phyloP scores from a whole-genome alignment of 306 rosid species.

The Pterocarpus santalinus region DNA sequence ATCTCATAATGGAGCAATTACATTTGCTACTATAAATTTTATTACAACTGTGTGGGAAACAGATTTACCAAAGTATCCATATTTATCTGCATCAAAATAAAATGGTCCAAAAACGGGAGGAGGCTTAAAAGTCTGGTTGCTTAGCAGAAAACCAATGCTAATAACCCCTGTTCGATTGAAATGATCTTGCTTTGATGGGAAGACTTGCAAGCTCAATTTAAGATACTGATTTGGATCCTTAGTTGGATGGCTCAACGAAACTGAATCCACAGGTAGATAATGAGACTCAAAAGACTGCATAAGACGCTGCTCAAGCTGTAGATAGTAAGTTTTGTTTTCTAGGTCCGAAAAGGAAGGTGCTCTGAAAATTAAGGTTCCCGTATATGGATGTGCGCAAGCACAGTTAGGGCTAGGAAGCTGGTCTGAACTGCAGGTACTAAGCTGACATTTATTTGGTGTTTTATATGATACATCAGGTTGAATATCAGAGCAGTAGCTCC shows the following conservation, averaged over 20 bases:
- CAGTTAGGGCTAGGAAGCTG: slow-evolving; percentile 64
- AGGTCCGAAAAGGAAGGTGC: slow-evolving; percentile 58
- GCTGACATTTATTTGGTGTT: slow-evolving; percentile 45
- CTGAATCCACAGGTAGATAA: slow-evolving; percentile 54
- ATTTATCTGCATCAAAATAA: slow-evolving; percentile 32
- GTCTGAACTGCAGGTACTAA: slow-evolving; percentile 38
- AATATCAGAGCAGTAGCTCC: slow-evolving; percentile 46
- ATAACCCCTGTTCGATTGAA: slow-evolving; percentile 54
- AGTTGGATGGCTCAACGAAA: slow-evolving; percentile 40
- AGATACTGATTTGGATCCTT: slow-evolving; percentile 42
- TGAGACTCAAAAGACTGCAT: background rate
- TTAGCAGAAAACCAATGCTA: slow-evolving; percentile 52
- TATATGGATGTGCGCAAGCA: slow-evolving; percentile 65
- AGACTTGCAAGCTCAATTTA: slow-evolving; percentile 45
- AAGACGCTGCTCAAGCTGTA: slow-evolving; percentile 43
- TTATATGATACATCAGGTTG: slow-evolving; percentile 23
- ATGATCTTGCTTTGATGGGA: slow-evolving; percentile 52
- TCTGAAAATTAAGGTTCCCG: slow-evolving; percentile 59
- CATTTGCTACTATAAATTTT: background rate
- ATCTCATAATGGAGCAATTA: background rate
- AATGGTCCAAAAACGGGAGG: slow-evolving; percentile 39
- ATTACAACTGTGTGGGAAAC: background rate
- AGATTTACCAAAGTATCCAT: slow-evolving; percentile 41
- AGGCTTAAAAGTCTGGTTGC: slow-evolving; percentile 60
- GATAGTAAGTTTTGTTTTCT: slow-evolving; percentile 17